Evolutionary conservation across 352 stramenopile genomes (phyloP).

Genomic region (Pythium volutum): DNA sequence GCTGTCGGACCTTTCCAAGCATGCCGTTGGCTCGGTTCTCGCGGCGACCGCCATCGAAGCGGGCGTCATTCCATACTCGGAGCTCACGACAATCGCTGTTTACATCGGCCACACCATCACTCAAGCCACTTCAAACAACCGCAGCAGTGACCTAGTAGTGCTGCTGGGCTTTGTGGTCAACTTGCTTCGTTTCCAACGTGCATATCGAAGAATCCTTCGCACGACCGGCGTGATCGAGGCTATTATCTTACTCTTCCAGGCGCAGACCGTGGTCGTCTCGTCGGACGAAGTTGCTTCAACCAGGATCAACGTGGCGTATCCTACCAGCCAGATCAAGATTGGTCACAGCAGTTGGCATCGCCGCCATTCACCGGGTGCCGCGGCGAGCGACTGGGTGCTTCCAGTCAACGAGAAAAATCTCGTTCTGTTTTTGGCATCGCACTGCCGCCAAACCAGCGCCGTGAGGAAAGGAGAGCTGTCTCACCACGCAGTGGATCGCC

Average conservation of each 20-base stretch:
- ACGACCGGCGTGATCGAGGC: constrained; percentile 37
- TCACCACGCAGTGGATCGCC: constrained; percentile 17
- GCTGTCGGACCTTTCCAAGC: constrained; percentile 46
- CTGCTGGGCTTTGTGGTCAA: constrained; percentile 32
- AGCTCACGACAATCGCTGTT: constrained; percentile 35
- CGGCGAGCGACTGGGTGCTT: constrained; percentile 8
- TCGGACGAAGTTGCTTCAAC: constrained; percentile 27
- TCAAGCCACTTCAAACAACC: neutral
- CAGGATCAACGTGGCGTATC: constrained; percentile 50
- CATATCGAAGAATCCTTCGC: constrained; percentile 39
- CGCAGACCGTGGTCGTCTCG: constrained; percentile 31
- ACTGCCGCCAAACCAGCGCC: constrained; percentile 41
- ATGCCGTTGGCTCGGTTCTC: constrained; percentile 50
- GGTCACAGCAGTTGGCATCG: constrained; percentile 20
- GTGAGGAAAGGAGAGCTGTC: constrained; percentile 11
- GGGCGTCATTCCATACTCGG: constrained; percentile 46
- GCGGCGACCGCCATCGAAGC: constrained; percentile 58
- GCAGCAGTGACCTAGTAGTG: constrained; percentile 24
- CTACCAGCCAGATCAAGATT: constrained; percentile 39
- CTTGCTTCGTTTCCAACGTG: constrained; percentile 37
- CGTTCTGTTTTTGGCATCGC: constrained; percentile 39
- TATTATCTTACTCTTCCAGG: constrained; percentile 40
- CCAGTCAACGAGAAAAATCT: constrained; percentile 36
- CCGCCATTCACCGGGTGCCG: constrained; percentile 9
- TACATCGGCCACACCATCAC: constrained; percentile 32